These are phyloP conservation scores for Diaporthe longicolla DNA, from an alignment of 2,329 filamentous ascomycete genomes.

Conservation along the genomic window DNA sequence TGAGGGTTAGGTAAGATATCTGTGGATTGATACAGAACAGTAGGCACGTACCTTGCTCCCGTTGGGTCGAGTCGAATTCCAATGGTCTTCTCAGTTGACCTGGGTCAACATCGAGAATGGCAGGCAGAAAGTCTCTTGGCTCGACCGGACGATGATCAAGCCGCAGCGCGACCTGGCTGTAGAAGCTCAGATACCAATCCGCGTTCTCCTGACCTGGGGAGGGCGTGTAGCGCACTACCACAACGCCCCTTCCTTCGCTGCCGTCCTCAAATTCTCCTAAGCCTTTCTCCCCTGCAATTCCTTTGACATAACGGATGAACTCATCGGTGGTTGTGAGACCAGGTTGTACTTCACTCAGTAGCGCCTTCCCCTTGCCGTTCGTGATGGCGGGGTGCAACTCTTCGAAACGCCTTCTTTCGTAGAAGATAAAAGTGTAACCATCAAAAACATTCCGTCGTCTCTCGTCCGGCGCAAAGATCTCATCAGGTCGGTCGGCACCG, in stretches of 20 bases:
- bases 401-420: slow-evolving; percentile 81
- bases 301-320: slow-evolving; percentile 82
- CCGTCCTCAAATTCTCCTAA: slow-evolving; percentile 74
- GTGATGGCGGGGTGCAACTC: slow-evolving; percentile 82
- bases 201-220: slow-evolving; percentile 64
- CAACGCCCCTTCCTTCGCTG: slow-evolving; percentile 77
- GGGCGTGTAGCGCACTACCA: slow-evolving; percentile 81
- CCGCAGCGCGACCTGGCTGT: slow-evolving; percentile 76
- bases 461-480: slow-evolving; percentile 80
- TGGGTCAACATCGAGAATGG: slow-evolving; percentile 86
- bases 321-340: slow-evolving; percentile 79
- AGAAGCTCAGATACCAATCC: slow-evolving; percentile 79
- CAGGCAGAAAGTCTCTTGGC: slow-evolving; percentile 92
- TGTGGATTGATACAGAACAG: neutral
- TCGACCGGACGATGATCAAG: slow-evolving; percentile 87
- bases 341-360: slow-evolving; percentile 73
- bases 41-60: slow-evolving; percentile 43
- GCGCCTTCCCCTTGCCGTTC: slow-evolving; percentile 85
- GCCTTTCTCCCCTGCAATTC: slow-evolving; percentile 80
- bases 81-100: slow-evolving; percentile 78
- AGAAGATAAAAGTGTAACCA: slow-evolving; percentile 91
- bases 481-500: slow-evolving; percentile 70
- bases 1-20: neutral
- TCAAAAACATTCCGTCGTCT: slow-evolving; percentile 81
- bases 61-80: slow-evolving; percentile 61